Base-by-base conservation (phyloP, 2,329 filamentous ascomycete species). In the Malbranchea cinnamomea region DNA sequence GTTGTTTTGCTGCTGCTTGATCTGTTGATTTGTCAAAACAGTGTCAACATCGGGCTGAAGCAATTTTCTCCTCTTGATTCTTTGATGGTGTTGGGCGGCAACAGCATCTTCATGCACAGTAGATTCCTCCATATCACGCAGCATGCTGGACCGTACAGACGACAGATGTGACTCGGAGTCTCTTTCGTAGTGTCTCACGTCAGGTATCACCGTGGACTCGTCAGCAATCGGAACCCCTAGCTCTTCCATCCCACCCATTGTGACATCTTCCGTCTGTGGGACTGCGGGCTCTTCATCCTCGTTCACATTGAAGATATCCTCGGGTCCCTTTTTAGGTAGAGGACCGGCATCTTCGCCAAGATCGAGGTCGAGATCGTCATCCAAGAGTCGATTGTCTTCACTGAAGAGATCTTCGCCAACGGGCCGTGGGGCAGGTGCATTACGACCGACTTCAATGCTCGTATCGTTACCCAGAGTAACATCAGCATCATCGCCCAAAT, bases 371-470 rank as follows among this genome's bases (percentile, higher is more conserved):
- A 74, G 51, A 33, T 62, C 64, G 32, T 68, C 67, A 28, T 67
- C 65, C 22, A 65, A 50, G 13, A 37, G 13, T 21, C 34, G 70
- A 40, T 80, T 74, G 22, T 81, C 75, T 40, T 81, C 58, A 31
- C 62, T 60, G 33, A 62, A 57, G 16, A 62, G 50, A 40, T 63
- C 60, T 31, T 57, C 62, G 39, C 55, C 80, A 12, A 76, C 57
- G 2, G 72, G 62, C 26, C 71, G 66, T 14, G 77, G 64, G 10
- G 71, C 65, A 4, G 80, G 75, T 12, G 80, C 85, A 42, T 92
- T 78, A 74, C 87, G 79, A 47, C 87, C 89, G 43, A 83, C 67
- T 74, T 98, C 89, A 35, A 94, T 75, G 46, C 76, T 89, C 36
- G 62, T 56, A 32, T 63, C 56, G 30, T 72, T 68, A 19, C 68